Conservation (phyloP, 768 basidiomycete species). For the Russula virescens region DNA sequence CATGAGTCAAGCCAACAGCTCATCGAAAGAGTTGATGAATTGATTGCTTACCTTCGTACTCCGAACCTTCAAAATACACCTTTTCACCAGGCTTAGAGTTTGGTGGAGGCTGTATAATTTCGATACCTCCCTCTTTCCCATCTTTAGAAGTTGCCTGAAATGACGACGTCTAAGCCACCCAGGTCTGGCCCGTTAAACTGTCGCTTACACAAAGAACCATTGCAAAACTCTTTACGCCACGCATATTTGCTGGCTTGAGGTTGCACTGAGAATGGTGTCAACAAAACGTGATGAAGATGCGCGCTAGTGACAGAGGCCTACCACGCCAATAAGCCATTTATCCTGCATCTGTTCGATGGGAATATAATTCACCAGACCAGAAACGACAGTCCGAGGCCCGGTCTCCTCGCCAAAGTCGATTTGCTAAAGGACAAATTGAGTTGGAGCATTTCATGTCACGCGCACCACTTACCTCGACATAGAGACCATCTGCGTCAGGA, state of each 20-base stretch:
- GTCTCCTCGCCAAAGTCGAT: slow-evolving; percentile 94
- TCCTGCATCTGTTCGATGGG: slow-evolving; percentile 91
- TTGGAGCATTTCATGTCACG: background rate
- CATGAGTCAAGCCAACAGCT: background rate
- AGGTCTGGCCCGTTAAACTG: background rate
- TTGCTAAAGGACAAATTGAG: slow-evolving; percentile 47
- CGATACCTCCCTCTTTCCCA: slow-evolving; percentile 84
- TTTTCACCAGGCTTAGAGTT: slow-evolving; percentile 87
- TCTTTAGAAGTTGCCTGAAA: slow-evolving; percentile 82
- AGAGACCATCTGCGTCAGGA: slow-evolving; percentile 96
- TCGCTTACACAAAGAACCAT: slow-evolving; percentile 87
- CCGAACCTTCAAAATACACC: slow-evolving; percentile 89
- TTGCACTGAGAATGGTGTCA: slow-evolving; percentile 54
- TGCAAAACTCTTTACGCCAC: slow-evolving; percentile 95
- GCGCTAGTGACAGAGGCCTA: slow-evolving; percentile 37
- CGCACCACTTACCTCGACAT: slow-evolving; percentile 67
- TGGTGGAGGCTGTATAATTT: slow-evolving; percentile 83
- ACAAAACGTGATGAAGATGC: background rate
- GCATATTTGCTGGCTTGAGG: slow-evolving; percentile 93
- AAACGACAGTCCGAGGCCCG: slow-evolving; percentile 93
- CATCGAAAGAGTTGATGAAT: background rate
- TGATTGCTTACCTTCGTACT: slow-evolving; percentile 63
- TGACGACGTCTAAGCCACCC: background rate
- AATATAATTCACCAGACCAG: slow-evolving; percentile 94
- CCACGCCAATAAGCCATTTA: slow-evolving; percentile 77